Evolutionary conservation across 805 yeast species (phyloP).

Genomic region (Candida hispaniensis): DNA sequence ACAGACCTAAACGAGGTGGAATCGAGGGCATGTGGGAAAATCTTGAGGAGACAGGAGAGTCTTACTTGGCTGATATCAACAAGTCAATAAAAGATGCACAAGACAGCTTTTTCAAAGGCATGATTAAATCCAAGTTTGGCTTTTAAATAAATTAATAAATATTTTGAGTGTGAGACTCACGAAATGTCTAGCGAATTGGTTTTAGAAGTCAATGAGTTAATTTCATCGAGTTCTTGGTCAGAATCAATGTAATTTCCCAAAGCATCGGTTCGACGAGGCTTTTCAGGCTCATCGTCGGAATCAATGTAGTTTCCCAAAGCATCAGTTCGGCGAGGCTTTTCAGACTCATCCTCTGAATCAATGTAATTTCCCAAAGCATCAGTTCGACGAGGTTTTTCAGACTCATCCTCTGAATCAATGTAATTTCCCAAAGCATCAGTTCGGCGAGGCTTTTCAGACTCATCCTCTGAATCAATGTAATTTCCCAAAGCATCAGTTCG

Average conservation of each 20-base stretch:
- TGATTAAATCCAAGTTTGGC: constrained; percentile 20
- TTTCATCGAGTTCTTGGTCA: constrained; percentile 23
- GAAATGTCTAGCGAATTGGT: background rate
- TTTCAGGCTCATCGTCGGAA: constrained; percentile 19
- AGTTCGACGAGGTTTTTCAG: constrained; percentile 1
- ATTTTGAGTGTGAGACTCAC: background rate
- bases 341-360: constrained; percentile 5
- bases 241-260: constrained; percentile 22
- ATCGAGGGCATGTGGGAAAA: constrained; percentile 35
- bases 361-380: constrained; percentile 16
- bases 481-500: constrained; percentile 7
- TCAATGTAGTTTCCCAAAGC: constrained; percentile 1
- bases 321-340: constrained; percentile 1
- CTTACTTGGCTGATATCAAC: constrained; percentile 35
- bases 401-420: constrained; percentile 4
- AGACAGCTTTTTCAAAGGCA: constrained; percentile 21
- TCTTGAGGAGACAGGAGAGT: constrained; percentile 37
- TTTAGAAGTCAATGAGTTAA: constrained; percentile 1
- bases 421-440: constrained; percentile 8
- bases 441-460: constrained; percentile 5
- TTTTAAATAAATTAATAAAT: constrained; percentile 7
- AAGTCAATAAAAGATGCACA: constrained; percentile 27
- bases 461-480: constrained; percentile 5
- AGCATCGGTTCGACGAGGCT: constrained; percentile 20
- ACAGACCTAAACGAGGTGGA: constrained; percentile 27